Evolutionary conservation across 2,329 filamentous ascomycete genomes (phyloP).

Genomic region (Periconia sp.): DNA sequence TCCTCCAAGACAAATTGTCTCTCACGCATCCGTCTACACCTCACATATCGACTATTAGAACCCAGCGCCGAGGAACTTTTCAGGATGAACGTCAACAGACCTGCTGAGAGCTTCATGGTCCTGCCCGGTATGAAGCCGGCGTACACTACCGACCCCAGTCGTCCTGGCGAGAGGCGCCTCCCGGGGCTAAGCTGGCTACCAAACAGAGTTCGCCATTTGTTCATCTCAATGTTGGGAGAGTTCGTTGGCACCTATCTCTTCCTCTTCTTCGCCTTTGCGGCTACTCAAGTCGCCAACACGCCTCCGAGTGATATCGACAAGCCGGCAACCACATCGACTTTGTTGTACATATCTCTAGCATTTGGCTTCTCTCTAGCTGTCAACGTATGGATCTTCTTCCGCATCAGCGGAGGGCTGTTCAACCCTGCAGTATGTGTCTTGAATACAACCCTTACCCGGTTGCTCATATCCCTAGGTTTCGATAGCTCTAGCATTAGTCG

Average conservation of each 20-base stretch:
- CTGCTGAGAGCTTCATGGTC: slow-evolving; percentile 42
- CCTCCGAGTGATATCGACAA: slow-evolving; percentile 22
- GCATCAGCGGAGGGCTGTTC: slow-evolving; percentile 47
- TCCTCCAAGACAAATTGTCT: slow-evolving; percentile 26
- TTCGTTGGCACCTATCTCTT: slow-evolving; percentile 49
- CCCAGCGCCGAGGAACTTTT: slow-evolving; percentile 14
- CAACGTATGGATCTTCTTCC: slow-evolving; percentile 50
- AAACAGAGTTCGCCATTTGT: slow-evolving; percentile 49
- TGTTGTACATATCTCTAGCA: slow-evolving; percentile 45
- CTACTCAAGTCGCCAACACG: slow-evolving; percentile 46
- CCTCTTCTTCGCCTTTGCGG: slow-evolving; percentile 49
- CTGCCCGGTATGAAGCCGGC: slow-evolving; percentile 47
- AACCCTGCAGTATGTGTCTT: slow-evolving; percentile 48
- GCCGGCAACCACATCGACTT: slow-evolving; percentile 27
- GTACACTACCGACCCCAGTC: slow-evolving; percentile 39
- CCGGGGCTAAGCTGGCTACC: slow-evolving; percentile 51
- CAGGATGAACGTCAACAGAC: slow-evolving; percentile 48
- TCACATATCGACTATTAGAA: slow-evolving; percentile 18
- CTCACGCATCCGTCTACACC: slow-evolving; percentile 25
- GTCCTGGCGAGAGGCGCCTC: slow-evolving; percentile 45
- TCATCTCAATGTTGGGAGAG: slow-evolving; percentile 54
- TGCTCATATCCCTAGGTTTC: slow-evolving; percentile 47
- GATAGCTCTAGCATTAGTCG: slow-evolving; percentile 55
- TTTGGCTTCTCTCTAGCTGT: slow-evolving; percentile 48
- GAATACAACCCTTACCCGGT: not conserved